phyloP scores from a whole-genome alignment of 116 monocot genomes.

The Zostera marina region DNA sequence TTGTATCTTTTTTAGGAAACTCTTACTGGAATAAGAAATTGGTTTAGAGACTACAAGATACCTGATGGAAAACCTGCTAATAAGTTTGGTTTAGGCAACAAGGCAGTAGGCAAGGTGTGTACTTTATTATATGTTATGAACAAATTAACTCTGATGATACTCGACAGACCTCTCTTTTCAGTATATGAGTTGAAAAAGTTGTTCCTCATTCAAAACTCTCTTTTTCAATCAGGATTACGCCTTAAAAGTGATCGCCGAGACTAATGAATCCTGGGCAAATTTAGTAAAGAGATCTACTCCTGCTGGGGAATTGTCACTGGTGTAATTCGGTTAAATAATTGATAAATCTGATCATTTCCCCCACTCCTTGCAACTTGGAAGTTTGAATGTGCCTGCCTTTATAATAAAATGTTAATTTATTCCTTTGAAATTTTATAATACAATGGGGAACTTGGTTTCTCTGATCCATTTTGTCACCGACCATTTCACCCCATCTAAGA shows the following conservation, averaged over 20 bases:
- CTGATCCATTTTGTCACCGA: slow-evolving; percentile 97
- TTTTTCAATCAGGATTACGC: slow-evolving; percentile 38
- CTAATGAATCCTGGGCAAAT: slow-evolving; percentile 58
- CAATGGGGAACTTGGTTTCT: too few species aligned
- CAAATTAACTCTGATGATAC: background rate
- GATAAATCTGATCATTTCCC: too few species aligned
- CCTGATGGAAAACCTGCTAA: slow-evolving; percentile 98
- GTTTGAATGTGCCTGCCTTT: too few species aligned
- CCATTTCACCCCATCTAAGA: slow-evolving; percentile 88
- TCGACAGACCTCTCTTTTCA: background rate
- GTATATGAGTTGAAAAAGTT: background rate
- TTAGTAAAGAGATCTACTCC: slow-evolving; percentile 1
- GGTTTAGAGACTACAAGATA: slow-evolving; percentile 99
- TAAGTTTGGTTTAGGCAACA: slow-evolving; percentile 87
- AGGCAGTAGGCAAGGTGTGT: slow-evolving; percentile 66
- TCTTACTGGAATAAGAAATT: slow-evolving; percentile 85
- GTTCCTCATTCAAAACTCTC: background rate
- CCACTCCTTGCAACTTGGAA: too few species aligned
- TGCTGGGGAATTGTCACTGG: background rate
- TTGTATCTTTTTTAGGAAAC: slow-evolving; percentile 44
- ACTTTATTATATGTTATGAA: too few species aligned
- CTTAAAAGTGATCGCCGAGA: slow-evolving; percentile 51
- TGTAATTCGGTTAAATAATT: background rate
- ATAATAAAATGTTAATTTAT: too few species aligned
- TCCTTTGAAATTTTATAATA: too few species aligned